These are phyloP conservation scores for Arthrobotrys sinensis DNA, from an alignment of 2,329 filamentous ascomycete genomes.

Conservation along the genomic window DNA sequence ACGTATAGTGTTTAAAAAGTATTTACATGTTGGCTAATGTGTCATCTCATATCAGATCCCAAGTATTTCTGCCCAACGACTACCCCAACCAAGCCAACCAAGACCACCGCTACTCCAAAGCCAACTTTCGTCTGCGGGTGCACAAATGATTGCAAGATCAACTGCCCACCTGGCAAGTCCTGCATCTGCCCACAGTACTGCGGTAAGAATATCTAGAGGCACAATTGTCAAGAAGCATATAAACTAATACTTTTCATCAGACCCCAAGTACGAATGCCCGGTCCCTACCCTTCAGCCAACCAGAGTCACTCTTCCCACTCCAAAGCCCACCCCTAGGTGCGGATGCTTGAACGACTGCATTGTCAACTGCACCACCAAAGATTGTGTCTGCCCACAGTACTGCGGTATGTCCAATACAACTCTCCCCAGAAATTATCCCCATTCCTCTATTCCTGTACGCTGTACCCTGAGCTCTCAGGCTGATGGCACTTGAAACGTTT, in stretches of 20 bases:
- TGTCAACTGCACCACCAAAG: background rate
- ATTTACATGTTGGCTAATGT: conserved; percentile 1
- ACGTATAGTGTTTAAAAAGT: background rate
- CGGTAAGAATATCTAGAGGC: conserved; percentile 7
- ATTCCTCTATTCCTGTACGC: conserved; percentile 6
- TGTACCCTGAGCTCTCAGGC: conserved; percentile 21
- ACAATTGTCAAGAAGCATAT: background rate
- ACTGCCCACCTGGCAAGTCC: conserved; percentile 21
- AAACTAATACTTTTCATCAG: conserved; percentile 26
- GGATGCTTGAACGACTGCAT: conserved; percentile 60
- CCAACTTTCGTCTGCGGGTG: conserved; percentile 49
- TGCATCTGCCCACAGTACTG: conserved; percentile 48
- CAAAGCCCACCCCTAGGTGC: conserved; percentile 46
- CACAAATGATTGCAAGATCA: conserved; percentile 52
- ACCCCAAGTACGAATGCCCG: conserved; percentile 53
- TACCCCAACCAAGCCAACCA: conserved; percentile 16
- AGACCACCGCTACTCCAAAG: conserved; percentile 23
- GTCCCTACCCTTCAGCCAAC: background rate
- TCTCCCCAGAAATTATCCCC: background rate
- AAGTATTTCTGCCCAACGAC: conserved; percentile 53
- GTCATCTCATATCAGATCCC: conserved; percentile 29
- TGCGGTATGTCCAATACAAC: conserved; percentile 43
- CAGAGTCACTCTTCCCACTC: background rate
- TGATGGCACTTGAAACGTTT: conserved; percentile 31
- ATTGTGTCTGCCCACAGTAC: conserved; percentile 36